Evolutionary conservation across 164 flowering plant genomes (phyloP).

Genomic region (Nelumbo lutea): DNA sequence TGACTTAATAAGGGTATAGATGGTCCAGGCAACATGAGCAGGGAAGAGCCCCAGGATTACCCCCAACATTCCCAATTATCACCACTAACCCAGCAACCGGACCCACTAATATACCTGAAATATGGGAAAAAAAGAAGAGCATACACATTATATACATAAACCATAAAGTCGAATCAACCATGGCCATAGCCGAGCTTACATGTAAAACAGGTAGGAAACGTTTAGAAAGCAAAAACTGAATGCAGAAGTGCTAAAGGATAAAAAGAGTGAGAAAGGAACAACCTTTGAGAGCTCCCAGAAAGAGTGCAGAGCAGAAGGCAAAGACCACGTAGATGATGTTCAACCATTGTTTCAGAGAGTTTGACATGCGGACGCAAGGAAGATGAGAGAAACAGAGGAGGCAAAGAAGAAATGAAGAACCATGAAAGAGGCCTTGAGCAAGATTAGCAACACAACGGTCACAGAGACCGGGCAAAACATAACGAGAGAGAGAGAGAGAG

Average conservation of each 20-base stretch:
- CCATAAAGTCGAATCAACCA: no score
- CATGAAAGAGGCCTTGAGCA: not conserved
- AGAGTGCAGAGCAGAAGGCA: constrained; percentile 66
- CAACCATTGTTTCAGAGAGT: constrained; percentile 25
- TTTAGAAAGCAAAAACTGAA: not conserved
- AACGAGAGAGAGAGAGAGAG: not conserved
- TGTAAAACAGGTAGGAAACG: no score
- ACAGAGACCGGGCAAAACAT: constrained; percentile 2
- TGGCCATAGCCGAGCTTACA: no score
- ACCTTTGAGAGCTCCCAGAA: constrained; percentile 82
- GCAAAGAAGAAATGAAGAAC: not conserved
- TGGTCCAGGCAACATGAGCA: constrained; percentile 77
- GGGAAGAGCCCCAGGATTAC: constrained; percentile 78
- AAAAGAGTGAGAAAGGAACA: not conserved
- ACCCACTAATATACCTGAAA: constrained; percentile 70
- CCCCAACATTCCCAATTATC: constrained; percentile 60
- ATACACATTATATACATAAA: not conserved
- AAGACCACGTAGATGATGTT: constrained; percentile 51
- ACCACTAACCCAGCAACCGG: constrained; percentile 68
- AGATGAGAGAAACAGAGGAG: not conserved
- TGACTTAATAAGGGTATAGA: constrained; percentile 68
- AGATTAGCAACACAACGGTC: not conserved
- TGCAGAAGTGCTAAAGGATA: not conserved
- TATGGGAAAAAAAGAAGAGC: not conserved
- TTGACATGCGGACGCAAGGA: constrained; percentile 7